These are phyloP conservation scores for Moricandia arvensis DNA, from an alignment of 345 rosid genomes.

Conservation along the genomic window DNA sequence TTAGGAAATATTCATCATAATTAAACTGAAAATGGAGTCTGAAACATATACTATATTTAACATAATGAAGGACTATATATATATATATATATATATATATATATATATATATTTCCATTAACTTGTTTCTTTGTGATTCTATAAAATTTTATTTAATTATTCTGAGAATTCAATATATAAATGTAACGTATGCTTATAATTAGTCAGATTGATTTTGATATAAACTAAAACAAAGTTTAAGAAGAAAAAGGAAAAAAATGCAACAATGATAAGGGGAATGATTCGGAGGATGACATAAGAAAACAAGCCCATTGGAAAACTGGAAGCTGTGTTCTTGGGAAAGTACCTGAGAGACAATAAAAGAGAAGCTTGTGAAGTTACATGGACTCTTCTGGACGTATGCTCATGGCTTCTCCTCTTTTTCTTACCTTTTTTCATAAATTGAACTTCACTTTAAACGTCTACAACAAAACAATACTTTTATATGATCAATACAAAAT, in stretches of 20 bases:
- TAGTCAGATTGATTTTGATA: not conserved
- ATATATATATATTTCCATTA: too few species aligned
- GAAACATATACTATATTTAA: not conserved
- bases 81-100: too few species aligned
- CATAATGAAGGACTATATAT: not conserved
- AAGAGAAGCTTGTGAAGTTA: slow-evolving; percentile 48
- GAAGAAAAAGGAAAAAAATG: not conserved
- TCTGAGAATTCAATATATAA: not conserved
- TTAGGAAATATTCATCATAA: not conserved
- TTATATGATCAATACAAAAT: not conserved
- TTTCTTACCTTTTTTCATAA: not conserved
- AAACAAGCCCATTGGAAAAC: slow-evolving; percentile 36
- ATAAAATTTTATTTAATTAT: not conserved
- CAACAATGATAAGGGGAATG: not conserved
- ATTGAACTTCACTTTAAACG: slow-evolving; percentile 8
- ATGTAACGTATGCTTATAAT: not conserved
- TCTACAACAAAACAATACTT: not conserved
- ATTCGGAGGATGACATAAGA: slow-evolving; percentile 16
- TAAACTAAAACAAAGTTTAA: not conserved
- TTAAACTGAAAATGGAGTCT: not conserved
- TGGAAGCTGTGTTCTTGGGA: slow-evolving; percentile 36
- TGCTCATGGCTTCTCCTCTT: slow-evolving; percentile 24
- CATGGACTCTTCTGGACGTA: slow-evolving; percentile 62
- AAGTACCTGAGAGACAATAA: slow-evolving; percentile 41
- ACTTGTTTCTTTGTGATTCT: not conserved